Base-by-base conservation (phyloP, 2,329 filamentous ascomycete genomes). In the Trichocomaceae sp. region DNA sequence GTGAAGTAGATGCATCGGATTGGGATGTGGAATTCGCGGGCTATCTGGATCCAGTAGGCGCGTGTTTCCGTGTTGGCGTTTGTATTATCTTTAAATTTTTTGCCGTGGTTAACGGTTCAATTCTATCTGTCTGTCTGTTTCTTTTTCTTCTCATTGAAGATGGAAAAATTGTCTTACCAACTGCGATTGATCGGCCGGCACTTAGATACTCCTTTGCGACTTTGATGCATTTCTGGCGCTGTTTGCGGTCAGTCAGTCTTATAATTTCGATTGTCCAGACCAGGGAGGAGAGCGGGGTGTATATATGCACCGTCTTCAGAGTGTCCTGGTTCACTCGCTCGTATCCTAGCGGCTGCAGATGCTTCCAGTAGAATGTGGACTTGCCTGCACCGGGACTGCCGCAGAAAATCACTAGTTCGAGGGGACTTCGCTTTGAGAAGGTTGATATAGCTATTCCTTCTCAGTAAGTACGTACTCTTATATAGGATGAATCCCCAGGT, bases 381-480 rank as follows among this genome's bases (percentile, higher is more conserved):
- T 99, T 97, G 17, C 93, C 93, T 2, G 90, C 84, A 1, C 88
- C 91, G 0, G 93, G 93, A 47, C 88, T 89, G 1, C 93, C 93
- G 65, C 88, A 92, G 68, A 95, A 89, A 7, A 97, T 71, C 22
- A 97, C 82, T 13, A 97, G 75, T 54, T 96, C 91, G 60, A 83
- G 70, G 5, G 80, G 69, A 63, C 86, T 83, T 50, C 77, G 80
- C 72, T 85, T 89, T 47, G 79, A 76, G 60, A 82, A 75, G 1
- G 61, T 57, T 57, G 65, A 58, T 31, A 61, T 53, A 42, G 48
- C 65, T 68, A 47, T 22, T 2, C 47, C 7, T 37, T 7, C n/a
- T 50, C 46, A 26, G 48, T 39, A 42, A 20, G 1, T 5, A 19
- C 8, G 9, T n/a, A n/a, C n/a, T n/a, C n/a, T n/a, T 3, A 20